Evolutionary conservation across 768 basidiomycete species (phyloP), one percentile per base, ranked within the genome.

Genomic region (Mycena capillaripes): DNA sequence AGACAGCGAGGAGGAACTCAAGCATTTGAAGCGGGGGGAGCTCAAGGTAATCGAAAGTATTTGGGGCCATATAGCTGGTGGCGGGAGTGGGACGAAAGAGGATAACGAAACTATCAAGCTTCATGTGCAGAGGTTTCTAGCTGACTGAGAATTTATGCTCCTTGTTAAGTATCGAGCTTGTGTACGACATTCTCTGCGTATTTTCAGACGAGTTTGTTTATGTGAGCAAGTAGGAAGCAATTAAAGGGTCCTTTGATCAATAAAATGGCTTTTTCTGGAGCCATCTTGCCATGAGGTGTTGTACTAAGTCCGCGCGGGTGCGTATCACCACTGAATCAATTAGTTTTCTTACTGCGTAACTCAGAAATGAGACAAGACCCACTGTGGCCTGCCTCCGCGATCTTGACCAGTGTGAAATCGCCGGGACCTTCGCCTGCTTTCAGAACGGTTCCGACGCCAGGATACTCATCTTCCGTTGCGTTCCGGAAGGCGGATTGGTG

Each of bases 381-480:
- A 59, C 58, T 59, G 40, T 59, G 58, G 16, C 58, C 58, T 14
- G 58, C 58, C 38, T 42, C 58, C 9, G n/a, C 23, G 16, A 59
- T 59, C 38, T 59, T 59, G 12, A 59, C 25, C 14, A 59, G 17
- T 16, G 58, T 59, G 19, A 59, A 59, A 11, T 59, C 58, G 38
- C 58, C 58, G 14, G 58, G 58, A 23, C 58, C 58, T 5, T 34
- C 40, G 11, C 58, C 58, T 36, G 58, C 58, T 38, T 59, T 59
- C 2, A 38, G 38, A 14, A 59, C 23, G 2, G 58, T 59, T 5
- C 58, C 58, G 17, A 59, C 58, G 2, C 58, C 58, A 17, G 58
- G 58, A 23, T 59, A 59, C n/a, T 42, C 58, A 16, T 40, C 58
- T 29, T 59, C 58, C 25, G 38, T 59, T n/a, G 58, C 58, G 58